Evolutionary conservation across 2,329 filamentous ascomycete genomes (phyloP).

Genomic region (Phaeophleospora eucalypticola): DNA sequence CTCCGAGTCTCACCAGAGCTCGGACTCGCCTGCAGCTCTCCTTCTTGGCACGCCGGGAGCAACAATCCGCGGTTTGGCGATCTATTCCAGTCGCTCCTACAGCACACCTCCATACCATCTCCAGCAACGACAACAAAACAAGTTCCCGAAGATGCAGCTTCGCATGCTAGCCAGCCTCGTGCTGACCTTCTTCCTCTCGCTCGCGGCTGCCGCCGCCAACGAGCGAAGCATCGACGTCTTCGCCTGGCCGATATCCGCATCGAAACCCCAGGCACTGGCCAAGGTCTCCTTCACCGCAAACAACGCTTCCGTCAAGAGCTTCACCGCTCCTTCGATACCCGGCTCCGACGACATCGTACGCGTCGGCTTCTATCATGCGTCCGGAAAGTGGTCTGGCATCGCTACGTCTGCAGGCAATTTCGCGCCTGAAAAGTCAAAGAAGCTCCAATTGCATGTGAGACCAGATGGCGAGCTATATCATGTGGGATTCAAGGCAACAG

Average conservation of each 20-base stretch:
- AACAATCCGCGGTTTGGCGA: no score
- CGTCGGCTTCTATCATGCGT: slow-evolving; percentile 41
- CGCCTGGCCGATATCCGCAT: slow-evolving; percentile 34
- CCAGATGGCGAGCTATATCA: slow-evolving; percentile 43
- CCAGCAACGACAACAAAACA: not conserved
- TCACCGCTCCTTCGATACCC: slow-evolving; percentile 32
- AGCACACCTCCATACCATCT: not conserved
- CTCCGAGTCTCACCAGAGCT: no score
- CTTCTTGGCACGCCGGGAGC: no score
- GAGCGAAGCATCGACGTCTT: slow-evolving; percentile 32
- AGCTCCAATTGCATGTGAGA: slow-evolving; percentile 42
- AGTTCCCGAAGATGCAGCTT: slow-evolving; percentile 33
- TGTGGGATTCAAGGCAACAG: slow-evolving; percentile 40
- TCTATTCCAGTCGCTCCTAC: no score
- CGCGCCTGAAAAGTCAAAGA: slow-evolving; percentile 40
- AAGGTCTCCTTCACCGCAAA: slow-evolving; percentile 42
- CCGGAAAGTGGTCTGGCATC: slow-evolving; percentile 42
- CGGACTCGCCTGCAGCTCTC: no score
- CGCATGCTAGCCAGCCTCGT: slow-evolving; percentile 34
- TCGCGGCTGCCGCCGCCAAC: slow-evolving; percentile 22
- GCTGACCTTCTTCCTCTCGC: slow-evolving; percentile 33
- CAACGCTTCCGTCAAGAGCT: slow-evolving; percentile 37
- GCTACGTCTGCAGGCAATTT: slow-evolving; percentile 44
- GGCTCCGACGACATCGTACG: slow-evolving; percentile 40
- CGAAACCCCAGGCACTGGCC: slow-evolving; percentile 39